phyloP scores from a whole-genome alignment of 192 early-diverging fungal genomes.

The Martensiomyces pterosporus region DNA sequence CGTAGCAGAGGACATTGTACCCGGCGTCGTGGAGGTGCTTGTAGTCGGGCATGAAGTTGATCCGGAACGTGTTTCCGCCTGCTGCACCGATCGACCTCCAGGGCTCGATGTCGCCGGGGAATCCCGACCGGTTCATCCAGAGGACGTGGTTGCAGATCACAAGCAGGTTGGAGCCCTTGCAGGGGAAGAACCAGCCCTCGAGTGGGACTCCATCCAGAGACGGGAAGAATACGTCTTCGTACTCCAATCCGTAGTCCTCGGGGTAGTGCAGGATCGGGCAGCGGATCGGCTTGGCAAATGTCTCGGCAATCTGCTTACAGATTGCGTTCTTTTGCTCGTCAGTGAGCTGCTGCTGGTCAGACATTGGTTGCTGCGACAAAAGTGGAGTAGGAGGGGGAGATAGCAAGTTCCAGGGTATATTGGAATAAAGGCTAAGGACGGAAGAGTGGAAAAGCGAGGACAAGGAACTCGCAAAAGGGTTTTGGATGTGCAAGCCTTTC shows the following conservation, averaged over 20 bases:
- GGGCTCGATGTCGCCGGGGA: background rate
- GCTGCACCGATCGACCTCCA: background rate
- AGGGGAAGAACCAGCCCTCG: background rate
- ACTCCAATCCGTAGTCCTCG: background rate
- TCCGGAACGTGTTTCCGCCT: background rate
- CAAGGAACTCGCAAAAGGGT: no score
- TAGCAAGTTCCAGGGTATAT: no score
- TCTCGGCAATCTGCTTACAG: background rate
- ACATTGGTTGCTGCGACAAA: no score
- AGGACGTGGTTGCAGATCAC: background rate
- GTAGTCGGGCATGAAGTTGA: background rate
- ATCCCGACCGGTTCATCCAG: background rate
- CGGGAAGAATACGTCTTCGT: background rate
- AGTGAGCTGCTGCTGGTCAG: no score
- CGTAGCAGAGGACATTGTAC: background rate
- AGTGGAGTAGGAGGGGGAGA: no score
- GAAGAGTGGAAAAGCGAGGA: no score
- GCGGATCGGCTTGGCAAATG: background rate
- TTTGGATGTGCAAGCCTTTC: no score
- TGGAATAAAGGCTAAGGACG: no score
- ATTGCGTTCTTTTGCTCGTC: background rate
- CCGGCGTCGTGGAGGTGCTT: background rate
- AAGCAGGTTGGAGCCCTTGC: background rate
- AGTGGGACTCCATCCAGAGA: background rate
- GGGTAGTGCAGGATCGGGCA: background rate